These are phyloP conservation scores for Sclerotinia trifoliorum DNA, from an alignment of 2,329 filamentous ascomycete species.

Conservation along the genomic window DNA sequence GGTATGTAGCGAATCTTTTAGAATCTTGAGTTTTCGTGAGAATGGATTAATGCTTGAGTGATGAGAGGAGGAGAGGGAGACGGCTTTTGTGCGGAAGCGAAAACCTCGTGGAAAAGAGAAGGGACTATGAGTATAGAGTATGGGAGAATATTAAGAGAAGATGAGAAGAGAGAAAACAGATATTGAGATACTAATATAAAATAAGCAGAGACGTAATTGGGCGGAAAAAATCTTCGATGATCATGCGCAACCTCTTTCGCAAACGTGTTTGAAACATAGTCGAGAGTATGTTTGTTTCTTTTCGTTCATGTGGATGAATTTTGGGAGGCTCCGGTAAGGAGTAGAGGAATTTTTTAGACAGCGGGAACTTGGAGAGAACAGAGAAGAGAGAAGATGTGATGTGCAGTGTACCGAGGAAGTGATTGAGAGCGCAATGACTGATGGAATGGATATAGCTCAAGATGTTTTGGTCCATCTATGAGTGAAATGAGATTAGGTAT, in stretches of 20 bases:
- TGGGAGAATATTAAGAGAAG: background rate
- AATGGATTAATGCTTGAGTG: background rate
- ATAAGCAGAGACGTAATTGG: slow-evolving; percentile 54
- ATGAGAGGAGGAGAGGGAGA: background rate
- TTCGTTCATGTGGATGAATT: background rate
- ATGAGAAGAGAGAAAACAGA: background rate
- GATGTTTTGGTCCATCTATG: slow-evolving; percentile 48
- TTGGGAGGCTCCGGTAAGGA: background rate
- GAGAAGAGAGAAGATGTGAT: background rate
- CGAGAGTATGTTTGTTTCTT: slow-evolving; percentile 40
- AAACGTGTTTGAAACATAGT: slow-evolving; percentile 49
- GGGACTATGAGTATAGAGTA: background rate
- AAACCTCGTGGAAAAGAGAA: no score
- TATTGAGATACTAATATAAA: background rate
- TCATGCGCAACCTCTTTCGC: slow-evolving; percentile 50
- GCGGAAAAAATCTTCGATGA: slow-evolving; percentile 59
- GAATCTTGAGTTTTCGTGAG: slow-evolving; percentile 22
- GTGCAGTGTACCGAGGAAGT: slow-evolving; percentile 9
- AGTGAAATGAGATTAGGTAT: slow-evolving; percentile 48
- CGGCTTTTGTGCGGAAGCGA: background rate
- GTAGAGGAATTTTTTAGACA: background rate
- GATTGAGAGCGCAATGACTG: slow-evolving; percentile 20
- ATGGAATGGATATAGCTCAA: slow-evolving; percentile 43
- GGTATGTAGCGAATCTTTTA: slow-evolving; percentile 26
- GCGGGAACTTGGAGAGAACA: no score